Evolutionary conservation across 495 filamentous ascomycete species (phyloP), one percentile per base, ranked within the genome.

Genomic region (Cladorrhinum samala): DNA sequence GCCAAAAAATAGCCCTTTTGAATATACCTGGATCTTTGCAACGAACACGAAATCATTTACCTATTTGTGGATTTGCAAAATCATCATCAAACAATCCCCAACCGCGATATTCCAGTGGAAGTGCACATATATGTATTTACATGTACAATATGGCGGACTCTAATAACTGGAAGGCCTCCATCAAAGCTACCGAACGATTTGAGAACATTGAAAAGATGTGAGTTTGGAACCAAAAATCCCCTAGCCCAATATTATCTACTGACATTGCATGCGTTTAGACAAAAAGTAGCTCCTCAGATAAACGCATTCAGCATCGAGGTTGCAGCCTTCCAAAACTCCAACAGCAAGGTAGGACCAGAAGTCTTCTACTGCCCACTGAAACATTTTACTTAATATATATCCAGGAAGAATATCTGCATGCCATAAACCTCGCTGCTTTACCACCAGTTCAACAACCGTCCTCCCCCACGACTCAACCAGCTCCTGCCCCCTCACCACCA

Each of bases 141-240:
- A n/a, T n/a, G n/a, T n/a, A 38, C 45, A 50, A 52, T 3, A 64
- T 68, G 65, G 46, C 54, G 9, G 38, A 43, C 9, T 19, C 39
- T 1, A 37, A 13, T 14, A 48, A 60, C 20, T 68, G 65, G 65
- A 58, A 56, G 33, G 39, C n/a, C 16, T 59, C 53, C 9, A 65
- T 81, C 52, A 67, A 64, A n/a, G 72, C 76, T 11, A 65, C 68
- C 2, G 69, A 75, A 52, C 68, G 77, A 54, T 80, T 76, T 62
- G 76, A 79, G 2, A 77, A 72, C 40, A 79, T 80, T 16, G 67
- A 77, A 41, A 65, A 53, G 50, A 66, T 81, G 77, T 79, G 54
- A 70, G 75, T 60, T 7, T 9, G 21, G n/a, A n/a, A n/a, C n/a
- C n/a, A n/a, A n/a, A n/a, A n/a, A n/a, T n/a, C n/a, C n/a, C n/a